Conservation (phyloP, 2,329 filamentous ascomycete genomes). For the Aspergillus ochraceus region DNA sequence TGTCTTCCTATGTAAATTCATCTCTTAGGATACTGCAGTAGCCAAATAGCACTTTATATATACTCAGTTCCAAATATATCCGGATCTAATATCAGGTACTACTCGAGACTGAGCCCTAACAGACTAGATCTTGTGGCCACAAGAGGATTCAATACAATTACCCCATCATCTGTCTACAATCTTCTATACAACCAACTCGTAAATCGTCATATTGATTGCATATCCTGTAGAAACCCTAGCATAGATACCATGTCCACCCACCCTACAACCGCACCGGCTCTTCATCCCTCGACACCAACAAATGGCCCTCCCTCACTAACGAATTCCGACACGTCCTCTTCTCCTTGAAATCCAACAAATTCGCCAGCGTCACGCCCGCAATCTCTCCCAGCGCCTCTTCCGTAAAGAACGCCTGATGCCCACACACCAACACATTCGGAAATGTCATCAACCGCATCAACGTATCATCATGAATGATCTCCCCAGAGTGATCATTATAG, state of each 20-base stretch:
- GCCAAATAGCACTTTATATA: too few species aligned
- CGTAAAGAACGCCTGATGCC: constrained; percentile 71
- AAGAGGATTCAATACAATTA: too few species aligned
- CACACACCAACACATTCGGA: constrained; percentile 65
- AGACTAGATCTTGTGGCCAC: too few species aligned
- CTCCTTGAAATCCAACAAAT: constrained; percentile 45
- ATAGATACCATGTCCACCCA: background rate
- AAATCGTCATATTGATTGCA: too few species aligned
- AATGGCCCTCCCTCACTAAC: constrained; percentile 30
- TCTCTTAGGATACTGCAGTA: too few species aligned
- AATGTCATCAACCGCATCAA: constrained; percentile 68
- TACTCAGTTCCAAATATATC: too few species aligned
- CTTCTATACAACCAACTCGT: too few species aligned
- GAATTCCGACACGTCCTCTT: constrained; percentile 30
- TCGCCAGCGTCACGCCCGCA: constrained; percentile 59
- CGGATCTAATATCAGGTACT: background rate
- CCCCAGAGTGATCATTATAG: constrained; percentile 64
- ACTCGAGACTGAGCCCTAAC: too few species aligned
- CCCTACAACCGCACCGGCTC: constrained; percentile 32
- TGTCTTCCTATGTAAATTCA: too few species aligned
- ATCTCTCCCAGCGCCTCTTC: constrained; percentile 66
- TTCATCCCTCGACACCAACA: constrained; percentile 23
- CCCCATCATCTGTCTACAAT: too few species aligned
- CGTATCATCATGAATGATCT: constrained; percentile 66
- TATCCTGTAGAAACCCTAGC: too few species aligned